Evolutionary conservation across 495 filamentous ascomycete genomes (phyloP).

Genomic region (Cenococcum geophilum): DNA sequence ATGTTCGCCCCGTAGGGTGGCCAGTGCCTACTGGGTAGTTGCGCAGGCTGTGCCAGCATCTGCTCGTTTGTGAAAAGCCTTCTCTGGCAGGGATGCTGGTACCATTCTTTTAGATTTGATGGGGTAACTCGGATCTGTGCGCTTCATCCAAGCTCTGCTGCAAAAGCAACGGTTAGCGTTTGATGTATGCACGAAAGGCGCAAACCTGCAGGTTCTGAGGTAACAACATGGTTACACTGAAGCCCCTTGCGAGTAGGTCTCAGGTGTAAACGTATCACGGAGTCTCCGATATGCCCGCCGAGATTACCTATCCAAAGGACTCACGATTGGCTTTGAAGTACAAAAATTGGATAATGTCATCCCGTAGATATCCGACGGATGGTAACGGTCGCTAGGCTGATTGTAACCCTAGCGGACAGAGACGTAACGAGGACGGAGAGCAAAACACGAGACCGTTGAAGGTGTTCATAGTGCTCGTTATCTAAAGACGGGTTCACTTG

Average conservation of each 20-base stretch:
- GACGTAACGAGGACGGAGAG: not conserved
- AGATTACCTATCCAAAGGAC: not conserved
- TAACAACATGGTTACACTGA: slow-evolving; percentile 5
- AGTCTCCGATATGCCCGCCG: not conserved
- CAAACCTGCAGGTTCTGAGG: slow-evolving; percentile 5
- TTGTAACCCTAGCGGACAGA: not conserved
- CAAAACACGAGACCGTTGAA: not conserved
- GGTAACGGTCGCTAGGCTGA: slow-evolving; percentile 4
- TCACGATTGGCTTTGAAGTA: not conserved
- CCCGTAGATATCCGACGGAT: slow-evolving; percentile 3
- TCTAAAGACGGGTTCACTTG: not conserved
- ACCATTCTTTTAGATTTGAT: not conserved
- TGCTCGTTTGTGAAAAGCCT: not conserved
- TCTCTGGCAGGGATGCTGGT: not conserved
- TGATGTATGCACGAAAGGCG: not conserved
- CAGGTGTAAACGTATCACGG: not conserved
- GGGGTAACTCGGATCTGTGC: not conserved
- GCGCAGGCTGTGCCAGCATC: too few relatives aligned
- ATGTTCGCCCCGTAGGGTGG: too few relatives aligned
- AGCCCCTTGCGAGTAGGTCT: not conserved
- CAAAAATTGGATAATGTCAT: not conserved
- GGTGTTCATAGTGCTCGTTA: not conserved
- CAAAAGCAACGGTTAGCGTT: not conserved
- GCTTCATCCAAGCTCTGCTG: slow-evolving; percentile 4
- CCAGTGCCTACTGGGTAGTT: too few relatives aligned